These are phyloP conservation scores for Boletus sp. DNA, from an alignment of 1,284 basidiomycete genomes.

Conservation along the genomic window DNA sequence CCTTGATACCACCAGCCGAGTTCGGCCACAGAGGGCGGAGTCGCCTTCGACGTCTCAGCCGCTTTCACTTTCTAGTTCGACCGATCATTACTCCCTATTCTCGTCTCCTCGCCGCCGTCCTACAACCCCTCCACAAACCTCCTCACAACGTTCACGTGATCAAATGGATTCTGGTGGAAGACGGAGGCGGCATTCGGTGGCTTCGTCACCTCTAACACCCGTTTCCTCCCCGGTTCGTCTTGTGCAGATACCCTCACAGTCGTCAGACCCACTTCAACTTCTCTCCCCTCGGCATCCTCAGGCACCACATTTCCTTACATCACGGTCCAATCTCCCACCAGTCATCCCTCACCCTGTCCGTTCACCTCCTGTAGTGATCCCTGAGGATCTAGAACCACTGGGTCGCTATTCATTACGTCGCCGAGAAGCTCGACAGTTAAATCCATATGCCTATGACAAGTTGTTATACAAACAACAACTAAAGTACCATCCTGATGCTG, in stretches of 20 bases:
- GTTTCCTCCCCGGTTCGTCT: conserved; percentile 17
- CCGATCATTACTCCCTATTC: conserved; percentile 4
- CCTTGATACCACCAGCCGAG: not conserved
- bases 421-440: conserved; percentile 50
- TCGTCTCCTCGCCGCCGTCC: conserved; percentile 8
- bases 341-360: not conserved
- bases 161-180: not conserved
- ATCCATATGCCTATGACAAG: conserved; percentile 55
- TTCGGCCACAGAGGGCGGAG: not conserved
- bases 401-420: conserved; percentile 50
- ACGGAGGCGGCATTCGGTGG: not conserved
- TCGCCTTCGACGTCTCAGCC: conserved; percentile 1
- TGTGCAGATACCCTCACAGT: conserved; percentile 13
- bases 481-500: conserved; percentile 53
- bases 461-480: conserved; percentile 47
- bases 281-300: conserved; percentile 5
- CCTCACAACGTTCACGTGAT: conserved; percentile 11
- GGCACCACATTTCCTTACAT: not conserved
- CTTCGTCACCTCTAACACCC: conserved; percentile 29
- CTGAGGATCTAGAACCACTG: conserved; percentile 21
- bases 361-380: conserved; percentile 4
- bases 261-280: conserved; percentile 28
- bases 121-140: conserved; percentile 16
- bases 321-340: not conserved
- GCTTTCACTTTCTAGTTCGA: conserved; percentile 8